Base-by-base conservation (phyloP, 352 stramenopile genomes). In the Thraustochytrium sp. region DNA sequence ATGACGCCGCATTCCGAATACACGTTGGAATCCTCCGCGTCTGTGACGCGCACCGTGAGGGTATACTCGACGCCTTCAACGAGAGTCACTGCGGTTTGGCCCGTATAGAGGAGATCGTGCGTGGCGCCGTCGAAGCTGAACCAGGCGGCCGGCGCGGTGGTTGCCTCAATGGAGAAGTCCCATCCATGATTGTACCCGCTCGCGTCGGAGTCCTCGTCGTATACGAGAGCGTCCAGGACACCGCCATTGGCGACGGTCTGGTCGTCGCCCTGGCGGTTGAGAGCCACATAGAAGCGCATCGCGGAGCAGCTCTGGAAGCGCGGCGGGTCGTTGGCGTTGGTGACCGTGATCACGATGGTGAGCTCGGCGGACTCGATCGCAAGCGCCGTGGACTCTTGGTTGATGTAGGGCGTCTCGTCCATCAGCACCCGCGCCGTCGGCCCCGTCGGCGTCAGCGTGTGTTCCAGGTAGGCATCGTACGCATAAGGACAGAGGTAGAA, bases 301-400 rank as follows among this genome's bases (percentile, higher is more conserved):
- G 21, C 5, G 13, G n/a, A 11, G 74, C 74, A 82, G 51, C 18
- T n/a, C 23, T 11, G 5, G 74, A 82, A 40, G 4, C 5, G 3
- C 8, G 74, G 74, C n/a, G 74, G 31, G 37, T 82, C 74, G 44
- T 82, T 82, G 11, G 8, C 23, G 55, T 82, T 34, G 23, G 61
- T 63, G 42, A 82, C 42, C 1, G 13, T 23, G 1, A 82, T 31
- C n/a, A 82, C 74, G 31, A 68, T n/a, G 26, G 36, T 51, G n/a
- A 54, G 13, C 18, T 74, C 54, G 13, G 74, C 74, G 31, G 8
- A 31, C 42, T 82, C 74, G 21, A 34, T 37, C 18, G 3, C 29
- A 44, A 82, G 42, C 16, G 16, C 23, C 8, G 53, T 75, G 21
- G 23, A 26, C 26, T 55, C 53, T 3, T 51, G 51, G 34, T 75